Percentiles rank a stretch among this genome's conserved stretches.
These are phyloP conservation scores for Volvox carteri DNA, from an alignment of 163 green algal species.

Conservation along the genomic window DNA sequence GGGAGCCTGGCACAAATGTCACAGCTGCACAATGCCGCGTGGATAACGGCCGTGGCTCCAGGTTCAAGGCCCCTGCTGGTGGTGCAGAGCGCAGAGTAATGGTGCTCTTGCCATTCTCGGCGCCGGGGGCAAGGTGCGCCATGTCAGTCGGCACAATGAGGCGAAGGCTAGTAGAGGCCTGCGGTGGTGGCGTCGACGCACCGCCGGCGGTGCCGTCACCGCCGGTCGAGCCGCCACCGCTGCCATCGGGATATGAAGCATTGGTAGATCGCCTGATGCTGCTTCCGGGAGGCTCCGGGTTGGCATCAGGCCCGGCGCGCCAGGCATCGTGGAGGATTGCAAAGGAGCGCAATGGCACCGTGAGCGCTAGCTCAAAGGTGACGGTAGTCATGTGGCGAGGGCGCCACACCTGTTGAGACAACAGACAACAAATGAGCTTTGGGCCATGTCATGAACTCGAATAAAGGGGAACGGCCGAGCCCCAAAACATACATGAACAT, in stretches of 20 bases:
- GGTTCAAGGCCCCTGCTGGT: neutral
- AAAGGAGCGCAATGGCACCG: slow-evolving; percentile 36
- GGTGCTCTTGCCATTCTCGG: neutral
- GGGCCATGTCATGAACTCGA: too few species aligned
- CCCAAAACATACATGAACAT: too few species aligned
- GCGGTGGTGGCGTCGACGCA: neutral
- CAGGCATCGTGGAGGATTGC: slow-evolving; percentile 48
- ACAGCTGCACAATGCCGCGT: slow-evolving; percentile 29
- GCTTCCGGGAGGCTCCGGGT: neutral
- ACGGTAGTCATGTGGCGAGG: slow-evolving; percentile 40
- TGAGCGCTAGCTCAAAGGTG: slow-evolving; percentile 44
- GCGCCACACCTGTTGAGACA: slow-evolving; percentile 43
- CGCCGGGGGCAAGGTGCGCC: neutral
- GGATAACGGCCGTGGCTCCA: slow-evolving; percentile 1
- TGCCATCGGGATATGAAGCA: neutral
- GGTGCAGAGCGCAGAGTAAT: neutral
- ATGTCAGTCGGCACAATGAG: neutral
- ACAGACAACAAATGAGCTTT: too few species aligned
- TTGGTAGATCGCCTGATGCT: neutral
- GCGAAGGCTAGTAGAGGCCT: neutral
- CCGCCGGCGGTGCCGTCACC: neutral
- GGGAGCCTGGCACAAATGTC: slow-evolving; percentile 33
- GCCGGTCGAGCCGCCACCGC: neutral
- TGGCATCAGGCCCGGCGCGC: neutral
- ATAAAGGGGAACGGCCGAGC: too few species aligned